A percentile compares a stretch with the other conserved stretches of the same genome.
Conservation (phyloP, 228 moss, liverwort and hornwort species). For the Sphagnum fallax region DNA sequence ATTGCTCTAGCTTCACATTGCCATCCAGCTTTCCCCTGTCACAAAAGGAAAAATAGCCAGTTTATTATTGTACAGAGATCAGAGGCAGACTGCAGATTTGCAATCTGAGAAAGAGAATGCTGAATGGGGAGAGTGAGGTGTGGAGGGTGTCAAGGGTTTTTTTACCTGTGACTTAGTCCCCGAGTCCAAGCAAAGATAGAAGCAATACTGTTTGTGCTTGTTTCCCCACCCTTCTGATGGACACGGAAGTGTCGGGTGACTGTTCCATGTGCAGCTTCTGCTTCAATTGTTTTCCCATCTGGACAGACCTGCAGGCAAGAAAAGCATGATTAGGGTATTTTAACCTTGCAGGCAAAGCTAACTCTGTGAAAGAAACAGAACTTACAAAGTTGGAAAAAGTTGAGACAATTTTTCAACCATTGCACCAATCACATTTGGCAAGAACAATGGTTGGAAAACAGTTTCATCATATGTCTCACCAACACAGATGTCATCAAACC, state of each 20-base stretch:
- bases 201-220: slow-evolving; percentile 91
- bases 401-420: too few relatives aligned
- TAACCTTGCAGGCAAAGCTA: too few relatives aligned
- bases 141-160: too few relatives aligned
- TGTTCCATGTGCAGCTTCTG: slow-evolving; percentile 91
- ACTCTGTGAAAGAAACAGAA: too few relatives aligned
- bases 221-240: slow-evolving; percentile 89
- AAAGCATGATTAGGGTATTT: not conserved
- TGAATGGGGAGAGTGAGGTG: too few relatives aligned
- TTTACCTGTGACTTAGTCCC: slow-evolving; percentile 65
- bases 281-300: slow-evolving; percentile 84
- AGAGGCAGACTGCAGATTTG: not conserved
- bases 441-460: too few relatives aligned
- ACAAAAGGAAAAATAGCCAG: not conserved
- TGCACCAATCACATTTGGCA: too few relatives aligned
- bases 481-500: slow-evolving; percentile 90
- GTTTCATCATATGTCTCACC: slow-evolving; percentile 12
- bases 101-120: not conserved
- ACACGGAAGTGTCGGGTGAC: slow-evolving; percentile 84
- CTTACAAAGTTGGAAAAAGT: too few relatives aligned
- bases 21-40: slow-evolving; percentile 55
- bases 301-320: slow-evolving; percentile 31
- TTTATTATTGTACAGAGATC: not conserved
- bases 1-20: slow-evolving; percentile 42
- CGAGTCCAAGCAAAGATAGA: slow-evolving; percentile 93